A percentile compares a stretch with the other conserved stretches of the same genome.
Evolutionary conservation across 2,329 filamentous ascomycete species (phyloP).

Genomic region (Daldinia sp.): DNA sequence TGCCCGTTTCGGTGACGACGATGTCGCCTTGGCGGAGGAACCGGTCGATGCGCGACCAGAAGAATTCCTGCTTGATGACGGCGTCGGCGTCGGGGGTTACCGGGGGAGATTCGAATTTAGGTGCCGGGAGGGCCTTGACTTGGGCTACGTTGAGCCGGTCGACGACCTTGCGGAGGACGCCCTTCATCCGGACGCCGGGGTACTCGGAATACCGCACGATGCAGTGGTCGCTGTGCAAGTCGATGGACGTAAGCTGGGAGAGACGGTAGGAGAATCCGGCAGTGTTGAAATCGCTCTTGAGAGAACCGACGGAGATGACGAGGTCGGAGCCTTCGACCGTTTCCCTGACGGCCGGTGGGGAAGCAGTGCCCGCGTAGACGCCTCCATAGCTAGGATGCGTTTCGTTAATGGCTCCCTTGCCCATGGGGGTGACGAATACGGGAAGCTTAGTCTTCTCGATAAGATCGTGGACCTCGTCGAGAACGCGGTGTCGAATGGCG

Average conservation of each 20-base stretch:
- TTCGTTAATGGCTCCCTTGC: constrained; percentile 85
- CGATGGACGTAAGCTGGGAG: constrained; percentile 78
- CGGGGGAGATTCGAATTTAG: constrained; percentile 60
- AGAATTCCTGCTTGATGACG: constrained; percentile 72
- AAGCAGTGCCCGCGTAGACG: constrained; percentile 84
- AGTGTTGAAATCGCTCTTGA: constrained; percentile 81
- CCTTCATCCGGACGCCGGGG: constrained; percentile 78
- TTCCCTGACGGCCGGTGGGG: constrained; percentile 68
- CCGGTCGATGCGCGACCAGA: constrained; percentile 79
- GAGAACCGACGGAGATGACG: constrained; percentile 72
- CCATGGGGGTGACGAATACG: constrained; percentile 89
- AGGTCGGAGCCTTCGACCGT: constrained; percentile 75
- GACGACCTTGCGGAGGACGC: constrained; percentile 76
- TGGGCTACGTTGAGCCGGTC: constrained; percentile 64
- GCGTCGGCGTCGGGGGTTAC: constrained; percentile 48
- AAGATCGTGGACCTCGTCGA: constrained; percentile 76
- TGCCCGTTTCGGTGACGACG: constrained; percentile 87
- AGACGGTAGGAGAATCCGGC: constrained; percentile 83
- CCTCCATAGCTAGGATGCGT: constrained; percentile 78
- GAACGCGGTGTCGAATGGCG: constrained; percentile 77
- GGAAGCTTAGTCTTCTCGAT: constrained; percentile 78
- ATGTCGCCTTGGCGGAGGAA: constrained; percentile 79
- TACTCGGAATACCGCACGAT: constrained; percentile 82
- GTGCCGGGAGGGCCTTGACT: constrained; percentile 63
- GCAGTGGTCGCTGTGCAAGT: constrained; percentile 79